Conservation (phyloP, 441 rosid species). For the Brassica balearica region DNA sequence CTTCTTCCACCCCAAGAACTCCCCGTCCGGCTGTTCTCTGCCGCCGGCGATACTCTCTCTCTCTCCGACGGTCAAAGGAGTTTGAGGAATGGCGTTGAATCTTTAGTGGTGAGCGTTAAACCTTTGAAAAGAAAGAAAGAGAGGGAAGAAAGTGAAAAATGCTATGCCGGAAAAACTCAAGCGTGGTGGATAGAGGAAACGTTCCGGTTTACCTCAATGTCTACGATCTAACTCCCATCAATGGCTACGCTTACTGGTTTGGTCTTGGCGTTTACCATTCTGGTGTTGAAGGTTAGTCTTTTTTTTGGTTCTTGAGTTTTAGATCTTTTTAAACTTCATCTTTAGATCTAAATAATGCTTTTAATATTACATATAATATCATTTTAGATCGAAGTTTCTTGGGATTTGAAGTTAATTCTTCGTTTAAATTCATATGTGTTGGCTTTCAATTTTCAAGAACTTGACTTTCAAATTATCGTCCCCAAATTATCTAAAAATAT, state of each 20-base stretch:
- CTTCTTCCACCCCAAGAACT: slow-evolving; percentile 31
- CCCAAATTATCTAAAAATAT: background rate
- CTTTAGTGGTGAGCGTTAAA: slow-evolving; percentile 16
- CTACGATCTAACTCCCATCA: slow-evolving; percentile 91
- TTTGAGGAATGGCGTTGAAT: slow-evolving; percentile 15
- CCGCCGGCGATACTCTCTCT: slow-evolving; percentile 30
- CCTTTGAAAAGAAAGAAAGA: background rate
- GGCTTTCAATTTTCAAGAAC: background rate
- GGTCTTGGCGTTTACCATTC: slow-evolving; percentile 98
- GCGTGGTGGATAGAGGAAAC: slow-evolving; percentile 66
- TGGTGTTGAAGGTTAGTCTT: slow-evolving; percentile 86
- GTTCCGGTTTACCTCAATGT: slow-evolving; percentile 91
- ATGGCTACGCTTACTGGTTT: slow-evolving; percentile 96
- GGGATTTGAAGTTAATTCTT: background rate
- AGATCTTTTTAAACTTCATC: background rate
- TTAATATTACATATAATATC: background rate
- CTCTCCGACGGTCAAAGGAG: background rate
- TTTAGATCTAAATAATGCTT: slow-evolving; percentile 24
- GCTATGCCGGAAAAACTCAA: slow-evolving; percentile 69
- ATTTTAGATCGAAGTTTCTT: background rate
- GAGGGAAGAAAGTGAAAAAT: slow-evolving; percentile 27
- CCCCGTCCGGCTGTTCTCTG: slow-evolving; percentile 25
- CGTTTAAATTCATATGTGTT: background rate
- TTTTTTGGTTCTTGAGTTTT: slow-evolving; percentile 34
- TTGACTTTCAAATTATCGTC: background rate